Conservation (phyloP, 2,329 filamentous ascomycete genomes). For the Didymella keratinophila region DNA sequence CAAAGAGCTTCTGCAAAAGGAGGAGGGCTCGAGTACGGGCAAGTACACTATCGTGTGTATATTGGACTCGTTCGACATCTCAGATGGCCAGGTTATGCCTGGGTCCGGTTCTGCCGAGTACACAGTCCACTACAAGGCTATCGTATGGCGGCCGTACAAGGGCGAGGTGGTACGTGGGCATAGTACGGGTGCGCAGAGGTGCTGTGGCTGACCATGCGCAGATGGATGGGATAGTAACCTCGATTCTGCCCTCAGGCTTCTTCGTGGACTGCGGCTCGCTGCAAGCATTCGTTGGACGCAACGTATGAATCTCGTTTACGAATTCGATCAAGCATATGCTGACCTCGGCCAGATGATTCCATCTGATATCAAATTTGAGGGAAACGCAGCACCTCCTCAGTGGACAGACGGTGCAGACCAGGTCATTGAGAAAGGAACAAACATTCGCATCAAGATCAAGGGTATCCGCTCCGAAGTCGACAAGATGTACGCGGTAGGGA, state of each 20-base stretch:
- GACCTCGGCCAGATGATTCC: constrained; percentile 76
- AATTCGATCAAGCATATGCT: constrained; percentile 18
- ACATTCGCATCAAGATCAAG: constrained; percentile 92
- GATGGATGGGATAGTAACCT: constrained; percentile 93
- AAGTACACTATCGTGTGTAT: constrained; percentile 98
- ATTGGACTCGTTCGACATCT: constrained; percentile 95
- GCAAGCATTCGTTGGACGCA: constrained; percentile 79
- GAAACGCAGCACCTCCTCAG: constrained; percentile 94
- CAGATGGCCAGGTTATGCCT: constrained; percentile 89
- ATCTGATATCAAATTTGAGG: constrained; percentile 89
- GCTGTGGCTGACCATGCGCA: constrained; percentile 52
- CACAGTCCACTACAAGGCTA: constrained; percentile 91
- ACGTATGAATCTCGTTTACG: constrained; percentile 65
- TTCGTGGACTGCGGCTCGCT: constrained; percentile 84
- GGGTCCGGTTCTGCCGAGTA: constrained; percentile 93
- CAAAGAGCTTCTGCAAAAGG: constrained; percentile 86
- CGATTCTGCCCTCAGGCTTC: constrained; percentile 90
- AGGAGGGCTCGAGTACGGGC: constrained; percentile 93
- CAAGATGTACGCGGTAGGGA: constrained; percentile 96
- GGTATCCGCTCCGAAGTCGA: constrained; percentile 93
- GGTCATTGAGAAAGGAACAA: constrained; percentile 91
- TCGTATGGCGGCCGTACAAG: constrained; percentile 97
- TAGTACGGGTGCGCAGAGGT: background rate
- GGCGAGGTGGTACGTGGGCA: constrained; percentile 83
- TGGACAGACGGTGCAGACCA: constrained; percentile 96